Conservation (phyloP, 2,329 filamentous ascomycete species). For the Blastomyces gilchristii region DNA sequence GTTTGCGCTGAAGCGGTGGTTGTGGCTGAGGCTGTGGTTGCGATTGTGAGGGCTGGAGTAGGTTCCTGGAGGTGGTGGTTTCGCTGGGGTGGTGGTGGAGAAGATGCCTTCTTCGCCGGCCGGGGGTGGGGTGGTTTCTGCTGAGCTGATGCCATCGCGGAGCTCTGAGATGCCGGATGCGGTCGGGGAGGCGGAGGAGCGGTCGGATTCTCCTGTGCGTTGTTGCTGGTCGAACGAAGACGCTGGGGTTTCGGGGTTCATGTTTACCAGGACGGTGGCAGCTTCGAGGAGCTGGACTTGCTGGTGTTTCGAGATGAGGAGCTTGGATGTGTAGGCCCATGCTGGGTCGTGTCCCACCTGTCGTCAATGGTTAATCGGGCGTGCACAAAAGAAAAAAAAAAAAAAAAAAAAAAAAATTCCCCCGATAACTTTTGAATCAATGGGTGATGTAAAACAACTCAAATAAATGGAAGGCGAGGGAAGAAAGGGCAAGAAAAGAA, state of each 20-base stretch:
- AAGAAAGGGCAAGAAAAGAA: neutral
- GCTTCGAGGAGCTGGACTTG: conserved; percentile 96
- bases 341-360: conserved; percentile 98
- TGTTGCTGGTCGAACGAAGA: conserved; percentile 53
- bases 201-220: conserved; percentile 63
- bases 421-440: conserved; percentile 13
- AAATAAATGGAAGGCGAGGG: conserved; percentile 14
- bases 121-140: conserved; percentile 86
- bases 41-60: neutral
- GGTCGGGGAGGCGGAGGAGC: conserved; percentile 70
- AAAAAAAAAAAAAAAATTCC: conserved; percentile 28
- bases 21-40: neutral
- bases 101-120: conserved; percentile 54
- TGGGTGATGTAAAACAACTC: conserved; percentile 11
- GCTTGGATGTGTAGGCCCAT: conserved; percentile 93
- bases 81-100: conserved; percentile 29
- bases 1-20: conserved; percentile 38
- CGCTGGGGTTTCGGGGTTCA: conserved; percentile 60
- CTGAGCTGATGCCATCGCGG: conserved; percentile 66
- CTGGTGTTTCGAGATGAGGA: conserved; percentile 98
- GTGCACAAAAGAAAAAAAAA: conserved; percentile 20
- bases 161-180: conserved; percentile 70
- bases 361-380: conserved; percentile 24
- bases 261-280: conserved; percentile 86
- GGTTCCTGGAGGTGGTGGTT: conserved; percentile 24